phyloP scores from a whole-genome alignment of 1,139 yeast genomes.

The Yamadazyma membranifaciens region DNA sequence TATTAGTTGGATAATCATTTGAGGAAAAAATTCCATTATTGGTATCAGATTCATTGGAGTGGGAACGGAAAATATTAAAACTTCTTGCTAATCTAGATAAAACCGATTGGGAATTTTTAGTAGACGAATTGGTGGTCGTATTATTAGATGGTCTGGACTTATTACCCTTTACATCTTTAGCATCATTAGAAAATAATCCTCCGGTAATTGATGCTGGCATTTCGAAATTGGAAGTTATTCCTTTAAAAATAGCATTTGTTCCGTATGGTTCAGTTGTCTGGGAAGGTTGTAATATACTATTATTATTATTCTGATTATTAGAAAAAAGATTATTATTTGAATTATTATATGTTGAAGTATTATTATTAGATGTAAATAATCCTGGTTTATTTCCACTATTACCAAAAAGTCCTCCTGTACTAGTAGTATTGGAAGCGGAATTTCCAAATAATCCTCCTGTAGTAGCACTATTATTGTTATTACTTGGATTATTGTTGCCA shows the following conservation, averaged over 20 bases:
- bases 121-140: slow-evolving; percentile 11
- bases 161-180: neutral
- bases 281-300: neutral
- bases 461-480: slow-evolving; percentile 1
- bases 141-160: neutral
- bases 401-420: slow-evolving; percentile 14
- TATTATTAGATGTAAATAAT: slow-evolving; percentile 8
- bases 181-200: slow-evolving; percentile 6
- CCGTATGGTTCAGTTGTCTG: slow-evolving; percentile 24
- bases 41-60: slow-evolving; percentile 3
- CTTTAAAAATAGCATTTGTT: slow-evolving; percentile 22
- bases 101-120: slow-evolving; percentile 17
- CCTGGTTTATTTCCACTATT: slow-evolving; percentile 7
- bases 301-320: slow-evolving; percentile 5
- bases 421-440: slow-evolving; percentile 8
- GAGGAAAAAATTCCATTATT: slow-evolving; percentile 14
- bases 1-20: slow-evolving; percentile 13
- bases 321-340: slow-evolving; percentile 3
- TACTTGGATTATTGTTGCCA: neutral
- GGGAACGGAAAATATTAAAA: slow-evolving; percentile 30
- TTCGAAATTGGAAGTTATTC: slow-evolving; percentile 10
- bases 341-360: neutral
- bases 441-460: slow-evolving; percentile 20
- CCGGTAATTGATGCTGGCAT: slow-evolving; percentile 9
- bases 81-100: slow-evolving; percentile 38